Base-by-base conservation (phyloP, 441 rosid genomes). In the Corymbia calophylla region DNA sequence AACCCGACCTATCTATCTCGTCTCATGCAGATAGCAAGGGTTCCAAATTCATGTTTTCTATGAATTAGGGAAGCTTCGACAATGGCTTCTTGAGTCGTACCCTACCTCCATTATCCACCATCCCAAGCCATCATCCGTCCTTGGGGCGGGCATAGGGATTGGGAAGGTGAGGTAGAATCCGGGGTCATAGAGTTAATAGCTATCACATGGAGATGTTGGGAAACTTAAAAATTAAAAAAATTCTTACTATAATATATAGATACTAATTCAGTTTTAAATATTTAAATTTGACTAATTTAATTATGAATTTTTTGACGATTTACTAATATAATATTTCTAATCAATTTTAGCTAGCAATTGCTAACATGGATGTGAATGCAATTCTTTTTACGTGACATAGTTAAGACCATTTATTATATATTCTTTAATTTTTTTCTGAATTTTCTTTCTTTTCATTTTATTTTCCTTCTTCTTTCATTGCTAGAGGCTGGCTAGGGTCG, bases 201-300 rank as follows among this genome's bases (percentile, higher is more conserved):
- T 3, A 21, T 70, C 82, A 3, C 82, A 70, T 18, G 21, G 44
- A 35, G 81, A 18, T 32, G 27, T 11, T 10, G 13, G 7, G 27
- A 9, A 32, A 68, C 18, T 32, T 21, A 55, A 8, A 8, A 21
- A 55, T 39, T 39, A 8, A 19, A 55, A 55, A 21, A 1, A n/a
- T n/a, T 8, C 3, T 68, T 8, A 8, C 19, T 1, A 6, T 17
- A 68, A 31, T 2, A 0, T 17, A 17, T 8, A 2, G 13, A 19
- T 68, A 68, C 1, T 3, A 17, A 31, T 31, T 68, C 5, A 18
- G 5, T 18, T 18, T 18, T 4, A 68, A 32, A 31, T 0, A 7
- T 68, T 31, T 32, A 0, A 9, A 68, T 64, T 7, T 64, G 2
- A 1, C 17, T 3, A 32, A 32, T 17, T 68, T 68, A 32, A 2